Conservation (phyloP, 805 yeast species). For the Blastobotrys parvus region DNA sequence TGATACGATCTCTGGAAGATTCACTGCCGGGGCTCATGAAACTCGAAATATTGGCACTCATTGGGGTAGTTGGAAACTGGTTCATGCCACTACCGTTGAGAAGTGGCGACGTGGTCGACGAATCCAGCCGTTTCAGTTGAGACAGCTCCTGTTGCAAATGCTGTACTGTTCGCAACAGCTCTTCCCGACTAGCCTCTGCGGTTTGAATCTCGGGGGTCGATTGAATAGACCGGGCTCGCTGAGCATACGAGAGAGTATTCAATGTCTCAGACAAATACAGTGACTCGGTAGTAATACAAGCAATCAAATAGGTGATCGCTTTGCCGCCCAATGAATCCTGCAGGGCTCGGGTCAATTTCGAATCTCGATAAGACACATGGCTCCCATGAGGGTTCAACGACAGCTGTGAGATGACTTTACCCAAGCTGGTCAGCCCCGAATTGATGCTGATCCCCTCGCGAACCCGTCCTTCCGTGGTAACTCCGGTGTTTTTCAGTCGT, state of each 20-base stretch:
- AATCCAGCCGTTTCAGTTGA: conserved; percentile 11
- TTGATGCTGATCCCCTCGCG: conserved; percentile 62
- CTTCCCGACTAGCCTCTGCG: conserved; percentile 12
- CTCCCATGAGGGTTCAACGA: conserved; percentile 21
- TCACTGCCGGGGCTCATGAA: not conserved
- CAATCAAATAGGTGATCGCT: conserved; percentile 82
- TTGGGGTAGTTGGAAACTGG: not conserved
- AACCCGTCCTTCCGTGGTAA: conserved; percentile 39
- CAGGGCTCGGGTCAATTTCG: conserved; percentile 60
- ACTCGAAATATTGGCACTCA: not conserved
- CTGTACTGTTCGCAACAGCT: conserved; percentile 8
- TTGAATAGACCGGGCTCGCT: conserved; percentile 20
- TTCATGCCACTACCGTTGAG: not conserved
- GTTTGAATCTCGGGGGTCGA: conserved; percentile 19
- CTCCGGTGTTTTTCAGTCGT: conserved; percentile 44
- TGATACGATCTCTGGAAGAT: conserved; percentile 7
- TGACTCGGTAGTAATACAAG: conserved; percentile 46
- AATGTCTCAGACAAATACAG: conserved; percentile 17
- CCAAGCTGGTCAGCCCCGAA: conserved; percentile 56
- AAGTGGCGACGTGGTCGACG: conserved; percentile 1
- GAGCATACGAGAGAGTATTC: conserved; percentile 19
- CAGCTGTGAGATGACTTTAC: conserved; percentile 43
- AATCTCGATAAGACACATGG: conserved; percentile 52
- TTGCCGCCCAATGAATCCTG: conserved; percentile 83
- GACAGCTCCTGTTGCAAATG: conserved; percentile 13